These are phyloP conservation scores for Tetrahymena malaccensis DNA, from an alignment of 73 alveolate species.

Conservation along the genomic window DNA sequence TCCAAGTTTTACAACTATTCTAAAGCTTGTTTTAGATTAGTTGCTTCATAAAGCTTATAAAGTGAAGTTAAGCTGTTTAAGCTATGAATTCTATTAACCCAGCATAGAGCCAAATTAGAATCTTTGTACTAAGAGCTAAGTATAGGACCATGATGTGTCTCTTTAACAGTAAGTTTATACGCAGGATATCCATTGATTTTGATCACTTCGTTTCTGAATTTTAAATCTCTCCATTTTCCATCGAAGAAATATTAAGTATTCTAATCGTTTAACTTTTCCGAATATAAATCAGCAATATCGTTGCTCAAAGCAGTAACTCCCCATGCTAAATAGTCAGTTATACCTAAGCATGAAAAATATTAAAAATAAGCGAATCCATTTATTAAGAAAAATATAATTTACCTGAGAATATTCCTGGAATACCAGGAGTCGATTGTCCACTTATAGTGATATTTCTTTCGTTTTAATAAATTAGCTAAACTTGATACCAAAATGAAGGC, in stretches of 20 bases:
- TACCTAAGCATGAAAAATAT: slow-evolving; percentile 11
- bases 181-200: slow-evolving; percentile 67
- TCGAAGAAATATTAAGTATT: slow-evolving; percentile 59
- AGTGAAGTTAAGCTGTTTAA: background rate
- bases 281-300: slow-evolving; percentile 79
- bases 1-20: slow-evolving; percentile 2
- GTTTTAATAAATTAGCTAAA: slow-evolving; percentile 32
- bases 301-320: slow-evolving; percentile 73
- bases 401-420: slow-evolving; percentile 75
- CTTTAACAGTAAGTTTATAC: slow-evolving; percentile 42
- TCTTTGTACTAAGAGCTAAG: slow-evolving; percentile 5
- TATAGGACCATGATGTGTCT: slow-evolving; percentile 89
- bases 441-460: slow-evolving; percentile 14
- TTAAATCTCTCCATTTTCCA: slow-evolving; percentile 68
- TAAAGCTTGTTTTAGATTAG: background rate
- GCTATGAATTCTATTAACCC: slow-evolving; percentile 1
- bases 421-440: slow-evolving; percentile 78
- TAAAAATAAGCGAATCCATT: too few relatives aligned
- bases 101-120: background rate
- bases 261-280: slow-evolving; percentile 63
- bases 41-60: background rate
- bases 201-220: slow-evolving; percentile 49
- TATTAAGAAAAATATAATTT: slow-evolving; percentile 39
- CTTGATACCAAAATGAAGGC: slow-evolving; percentile 76
- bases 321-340: slow-evolving; percentile 54